These are phyloP conservation scores for Cladophialophora immunda DNA, from an alignment of 2,329 filamentous ascomycete genomes.

Conservation along the genomic window DNA sequence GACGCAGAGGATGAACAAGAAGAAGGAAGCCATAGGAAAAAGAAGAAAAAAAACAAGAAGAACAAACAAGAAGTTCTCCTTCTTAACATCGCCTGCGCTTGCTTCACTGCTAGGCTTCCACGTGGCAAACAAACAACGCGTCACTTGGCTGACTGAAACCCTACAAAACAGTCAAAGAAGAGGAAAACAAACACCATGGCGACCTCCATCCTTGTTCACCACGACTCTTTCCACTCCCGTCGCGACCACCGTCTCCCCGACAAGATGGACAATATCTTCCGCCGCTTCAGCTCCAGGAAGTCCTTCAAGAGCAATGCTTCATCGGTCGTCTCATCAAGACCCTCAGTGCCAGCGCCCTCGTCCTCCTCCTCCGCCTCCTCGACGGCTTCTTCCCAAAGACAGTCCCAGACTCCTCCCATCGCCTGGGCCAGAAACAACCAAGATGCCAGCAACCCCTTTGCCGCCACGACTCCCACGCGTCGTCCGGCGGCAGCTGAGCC, in stretches of 20 bases:
- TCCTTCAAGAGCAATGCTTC: constrained; percentile 11
- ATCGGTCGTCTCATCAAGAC: background rate
- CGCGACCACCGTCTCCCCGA: background rate
- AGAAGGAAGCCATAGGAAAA: too few relatives aligned
- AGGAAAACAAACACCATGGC: constrained; percentile 3
- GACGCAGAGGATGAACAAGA: too few relatives aligned
- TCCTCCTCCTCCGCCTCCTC: too few relatives aligned
- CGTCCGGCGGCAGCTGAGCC: constrained; percentile 28
- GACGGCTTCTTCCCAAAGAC: too few relatives aligned
- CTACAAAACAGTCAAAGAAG: background rate
- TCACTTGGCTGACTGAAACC: background rate
- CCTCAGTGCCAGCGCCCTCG: background rate
- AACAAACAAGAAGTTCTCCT: too few relatives aligned
- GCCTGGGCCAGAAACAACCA: constrained; percentile 1
- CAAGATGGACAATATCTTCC: constrained; percentile 26
- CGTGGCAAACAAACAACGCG: background rate
- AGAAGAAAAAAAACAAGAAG: too few relatives aligned
- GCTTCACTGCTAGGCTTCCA: too few relatives aligned
- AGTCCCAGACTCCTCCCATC: too few relatives aligned
- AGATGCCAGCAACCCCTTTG: constrained; percentile 25
- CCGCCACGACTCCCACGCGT: constrained; percentile 29
- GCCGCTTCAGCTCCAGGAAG: constrained; percentile 30
- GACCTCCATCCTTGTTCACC: constrained; percentile 11
- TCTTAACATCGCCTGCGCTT: too few relatives aligned
- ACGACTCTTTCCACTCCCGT: constrained; percentile 29